phyloP scores from a whole-genome alignment of 139 green algal species.

The Auxenochlorella protothecoides region DNA sequence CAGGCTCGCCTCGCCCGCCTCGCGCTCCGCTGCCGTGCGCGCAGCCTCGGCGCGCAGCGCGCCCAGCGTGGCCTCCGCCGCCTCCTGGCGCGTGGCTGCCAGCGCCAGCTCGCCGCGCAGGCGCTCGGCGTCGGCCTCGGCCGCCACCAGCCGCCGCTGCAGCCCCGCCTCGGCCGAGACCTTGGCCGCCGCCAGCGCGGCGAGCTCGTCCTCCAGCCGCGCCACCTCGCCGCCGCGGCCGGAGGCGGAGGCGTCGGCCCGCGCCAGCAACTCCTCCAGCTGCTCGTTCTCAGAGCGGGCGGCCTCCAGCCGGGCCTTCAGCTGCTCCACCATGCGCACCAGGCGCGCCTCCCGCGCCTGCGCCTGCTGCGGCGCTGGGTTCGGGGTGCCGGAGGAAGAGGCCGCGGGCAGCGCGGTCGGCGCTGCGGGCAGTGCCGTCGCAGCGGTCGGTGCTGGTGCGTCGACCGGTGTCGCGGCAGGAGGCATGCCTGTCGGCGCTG shows the following conservation, averaged over 20 bases:
- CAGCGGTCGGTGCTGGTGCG: neutral
- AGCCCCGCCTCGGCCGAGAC: conserved; percentile 19
- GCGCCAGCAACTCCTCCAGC: conserved; percentile 59
- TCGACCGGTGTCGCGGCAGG: neutral
- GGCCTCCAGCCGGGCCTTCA: conserved; percentile 46
- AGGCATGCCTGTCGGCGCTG: neutral
- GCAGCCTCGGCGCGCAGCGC: conserved; percentile 18
- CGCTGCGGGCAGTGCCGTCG: neutral
- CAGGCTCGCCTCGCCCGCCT: conserved; percentile 30
- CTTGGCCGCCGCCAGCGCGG: conserved; percentile 9
- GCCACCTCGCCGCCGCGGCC: conserved; percentile 22
- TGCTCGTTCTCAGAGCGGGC: conserved; percentile 48
- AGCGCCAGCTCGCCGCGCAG: conserved; percentile 27
- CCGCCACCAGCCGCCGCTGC: conserved; percentile 7
- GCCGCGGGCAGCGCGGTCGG: neutral
- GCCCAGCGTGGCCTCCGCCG: conserved; percentile 31
- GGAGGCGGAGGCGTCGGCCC: conserved; percentile 34
- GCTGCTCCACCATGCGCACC: conserved; percentile 36
- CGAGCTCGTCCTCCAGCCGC: conserved; percentile 27
- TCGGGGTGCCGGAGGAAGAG: no score
- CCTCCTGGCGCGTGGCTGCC: conserved; percentile 8
- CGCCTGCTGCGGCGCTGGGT: no score
- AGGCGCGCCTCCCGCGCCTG: conserved; percentile 14
- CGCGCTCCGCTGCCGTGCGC: conserved; percentile 28
- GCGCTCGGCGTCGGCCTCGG: neutral